Evolutionary conservation across 495 filamentous ascomycete species (phyloP).

Genomic region (Penicillium bialowiezense): DNA sequence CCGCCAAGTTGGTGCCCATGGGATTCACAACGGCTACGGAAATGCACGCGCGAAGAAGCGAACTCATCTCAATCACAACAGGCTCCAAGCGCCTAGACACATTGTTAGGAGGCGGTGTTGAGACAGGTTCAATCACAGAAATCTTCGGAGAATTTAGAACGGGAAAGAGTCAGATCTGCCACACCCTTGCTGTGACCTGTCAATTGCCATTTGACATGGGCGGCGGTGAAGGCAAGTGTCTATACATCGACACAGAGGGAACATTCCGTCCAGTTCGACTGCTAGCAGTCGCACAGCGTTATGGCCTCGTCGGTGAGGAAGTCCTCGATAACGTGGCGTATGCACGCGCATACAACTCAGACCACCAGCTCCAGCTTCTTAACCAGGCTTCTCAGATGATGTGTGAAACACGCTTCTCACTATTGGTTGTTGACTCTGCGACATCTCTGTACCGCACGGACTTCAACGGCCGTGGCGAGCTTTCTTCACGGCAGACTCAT

Average conservation of each 20-base stretch:
- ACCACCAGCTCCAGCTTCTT: constrained; percentile 91
- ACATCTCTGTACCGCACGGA: constrained; percentile 95
- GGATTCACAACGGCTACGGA: constrained; percentile 99
- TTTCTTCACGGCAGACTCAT: constrained; percentile 86
- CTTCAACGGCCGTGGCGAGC: constrained; percentile 89
- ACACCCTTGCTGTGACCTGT: constrained; percentile 97
- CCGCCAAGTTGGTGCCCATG: constrained; percentile 95
- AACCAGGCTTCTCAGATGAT: constrained; percentile 97
- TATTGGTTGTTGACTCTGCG: constrained; percentile 91
- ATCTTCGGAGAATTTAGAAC: constrained; percentile 98
- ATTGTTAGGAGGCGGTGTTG: constrained; percentile 87
- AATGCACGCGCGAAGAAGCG: constrained; percentile 94
- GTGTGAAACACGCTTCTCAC: constrained; percentile 96
- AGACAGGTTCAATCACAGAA: constrained; percentile 98
- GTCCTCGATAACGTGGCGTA: constrained; percentile 98
- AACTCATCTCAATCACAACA: constrained; percentile 95
- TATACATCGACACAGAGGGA: constrained; percentile 99
- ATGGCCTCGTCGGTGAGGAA: constrained; percentile 92
- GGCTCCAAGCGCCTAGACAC: constrained; percentile 97
- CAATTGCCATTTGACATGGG: constrained; percentile 99
- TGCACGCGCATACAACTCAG: constrained; percentile 95
- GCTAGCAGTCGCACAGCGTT: constrained; percentile 87
- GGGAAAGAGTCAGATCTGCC: constrained; percentile 97
- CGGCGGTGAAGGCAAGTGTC: constrained; percentile 94
- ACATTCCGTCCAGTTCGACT: constrained; percentile 92